Base-by-base conservation (phyloP, 129 eudicot genomes). In the Cynara cardunculus region DNA sequence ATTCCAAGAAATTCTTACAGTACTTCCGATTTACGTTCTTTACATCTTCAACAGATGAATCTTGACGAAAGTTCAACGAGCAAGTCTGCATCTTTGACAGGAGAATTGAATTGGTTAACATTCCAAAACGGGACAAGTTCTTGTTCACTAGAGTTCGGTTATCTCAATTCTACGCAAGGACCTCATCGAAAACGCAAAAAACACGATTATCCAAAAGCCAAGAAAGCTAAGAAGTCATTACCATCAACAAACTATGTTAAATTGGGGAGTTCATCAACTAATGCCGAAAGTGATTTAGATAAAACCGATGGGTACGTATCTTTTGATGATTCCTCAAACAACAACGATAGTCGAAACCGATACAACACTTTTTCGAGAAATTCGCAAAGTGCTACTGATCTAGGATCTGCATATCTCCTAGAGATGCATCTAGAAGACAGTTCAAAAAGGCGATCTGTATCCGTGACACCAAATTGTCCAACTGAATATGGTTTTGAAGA, bases 51-150 rank as follows among this genome's bases (percentile, higher is more conserved):
- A 3, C 75, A 44, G 14, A 66, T 67, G 70, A 69, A 22, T 16
- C 53, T 41, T 44, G 74, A 77, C 18, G 74, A 83, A 61, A 8
- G 35, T 62, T 83, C 11, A 14, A 25, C 25, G 3, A 37, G 49
- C 10, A 78, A 30, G 78, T 71, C 86, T 7, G 77, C 77, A 56
- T 76, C 78, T 34, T 76, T 76, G 72, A 77, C 83, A 1, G 84
- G 72, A 49, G 94, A 82, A 61, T 74, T 82, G 32, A 79, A 89
- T 14, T 65, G 84, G 85, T 80, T 80, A 59, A 80, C 86, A 67
- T 77, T 74, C 66, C 56, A 79, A 83, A 28, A 74, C 0, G 86
- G 86, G 24, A 4, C 82, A 41, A 39, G 14, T 83, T 71, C 78
- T 37, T 14, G 18, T 71, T 34, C 75, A 11, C 56, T 11, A 19